Base-by-base conservation (phyloP, 2,329 filamentous ascomycete species). In the Onygenales sp. region DNA sequence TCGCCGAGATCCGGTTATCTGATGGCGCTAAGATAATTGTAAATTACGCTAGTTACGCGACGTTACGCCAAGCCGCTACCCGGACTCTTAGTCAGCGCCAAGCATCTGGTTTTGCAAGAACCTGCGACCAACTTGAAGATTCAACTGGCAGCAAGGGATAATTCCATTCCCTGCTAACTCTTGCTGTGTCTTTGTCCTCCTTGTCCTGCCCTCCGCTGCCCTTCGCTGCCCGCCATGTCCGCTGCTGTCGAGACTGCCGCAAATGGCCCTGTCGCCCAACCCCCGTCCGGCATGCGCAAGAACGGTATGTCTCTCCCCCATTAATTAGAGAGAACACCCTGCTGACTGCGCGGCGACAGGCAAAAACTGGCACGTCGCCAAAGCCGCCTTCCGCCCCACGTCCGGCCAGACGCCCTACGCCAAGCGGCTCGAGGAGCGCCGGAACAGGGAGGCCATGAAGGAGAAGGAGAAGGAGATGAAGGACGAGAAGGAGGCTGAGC, bases 381-480 rank as follows among this genome's bases (percentile, higher is more conserved):
- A 90, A 68, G 87, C 85, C 58, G 83, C 93, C 1, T 97, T 97
- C 71, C 85, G 93, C 40, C 92, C 88, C 3, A 83, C 76, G 11
- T 79, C 86, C 8, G 89, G 91, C 31, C 79, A 90, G 61, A 87
- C 82, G 2, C 83, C 88, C 0, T 97, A 86, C 68, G 84, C 85
- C 61, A 86, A 89, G 70, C 84, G 92, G 51, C 75, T 82, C 45
- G 84, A 85, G 61, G 79, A 84, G 57, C 82, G 89, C 50, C 81
- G 84, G 57, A 80, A 84, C 6, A 79, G 84, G 62, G 80, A 82
- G 10, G 83, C 88, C n/a, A 81, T 87, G 62, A 97, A 96, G 75
- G 88, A 89, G 37, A 90, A 89, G 65, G 93, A 97, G 74, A 91
- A 88, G 72, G 90, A 96, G 70, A 83, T 98, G 83, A 94, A 92